Base-by-base conservation (phyloP, 2,329 filamentous ascomycete species). In the Mycogone perniciosa region DNA sequence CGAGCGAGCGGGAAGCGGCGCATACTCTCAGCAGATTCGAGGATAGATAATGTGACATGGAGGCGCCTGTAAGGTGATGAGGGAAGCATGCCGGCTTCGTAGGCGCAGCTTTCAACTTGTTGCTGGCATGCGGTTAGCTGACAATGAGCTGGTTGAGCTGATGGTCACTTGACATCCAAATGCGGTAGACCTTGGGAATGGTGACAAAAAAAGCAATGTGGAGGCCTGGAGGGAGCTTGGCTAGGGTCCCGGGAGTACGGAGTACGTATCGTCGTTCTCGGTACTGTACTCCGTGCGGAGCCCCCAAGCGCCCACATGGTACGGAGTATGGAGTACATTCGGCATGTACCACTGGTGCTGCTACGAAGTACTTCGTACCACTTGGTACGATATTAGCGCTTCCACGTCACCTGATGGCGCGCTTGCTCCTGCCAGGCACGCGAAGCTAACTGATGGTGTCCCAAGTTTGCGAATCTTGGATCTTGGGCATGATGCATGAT, bases 371-470 rank as follows among this genome's bases (percentile, higher is more conserved):
- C 26, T 8, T 6, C 30, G 37, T 30, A 13, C 26, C 35, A 7
- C 6, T n/a, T n/a, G n/a, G n/a, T 33, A 26, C 20, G 20, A 27
- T 20, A 29, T 40, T 10, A 34, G 30, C 31, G 11, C 33, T 30
- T 20, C 57, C 59, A 33, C 59, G 55, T 63, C 60, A 55, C 60
- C 63, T 48, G 63, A 64, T 42, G 55, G 63, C 44, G 60, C 62
- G 44, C 51, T 59, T 31, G 44, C 35, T 11, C 35, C 44, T 41
- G 37, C 39, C 35, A 38, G 46, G 42, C 46, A 37, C 33, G 42
- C 37, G 31, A 47, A 27, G 31, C 43, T 42, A 29, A 20, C 3
- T 20, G 20, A 20, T 20, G 20, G 20, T 20, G 20, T 20, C 20
- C 20, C 20, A 20, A 47, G 5, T 11, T 30, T 47, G 35, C 45